These are phyloP conservation scores for Auricularia auricula-judae DNA, from an alignment of 768 basidiomycete genomes.

Conservation along the genomic window DNA sequence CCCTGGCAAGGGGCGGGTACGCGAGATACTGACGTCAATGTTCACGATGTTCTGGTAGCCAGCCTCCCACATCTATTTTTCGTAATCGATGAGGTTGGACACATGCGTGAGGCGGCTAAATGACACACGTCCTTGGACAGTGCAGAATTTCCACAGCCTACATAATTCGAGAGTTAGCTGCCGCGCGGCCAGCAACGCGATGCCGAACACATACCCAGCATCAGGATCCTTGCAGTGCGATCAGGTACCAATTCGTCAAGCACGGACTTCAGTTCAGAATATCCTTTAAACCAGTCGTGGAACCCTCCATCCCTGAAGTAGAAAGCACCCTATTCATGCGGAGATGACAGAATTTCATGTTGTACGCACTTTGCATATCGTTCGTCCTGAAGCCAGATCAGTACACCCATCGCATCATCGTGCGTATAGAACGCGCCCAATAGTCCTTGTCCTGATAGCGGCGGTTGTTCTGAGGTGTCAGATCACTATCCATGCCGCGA, in stretches of 20 bases:
- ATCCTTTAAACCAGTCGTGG: constrained; percentile 86
- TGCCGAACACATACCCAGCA: constrained; percentile 34
- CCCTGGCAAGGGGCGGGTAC: neutral
- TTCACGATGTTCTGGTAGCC: constrained; percentile 75
- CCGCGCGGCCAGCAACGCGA: constrained; percentile 2
- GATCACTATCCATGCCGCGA: neutral
- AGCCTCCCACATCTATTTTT: constrained; percentile 76
- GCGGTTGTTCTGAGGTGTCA: neutral
- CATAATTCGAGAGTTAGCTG: neutral
- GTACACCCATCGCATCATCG: neutral
- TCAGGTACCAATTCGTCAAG: constrained; percentile 53
- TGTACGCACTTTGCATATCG: constrained; percentile 52
- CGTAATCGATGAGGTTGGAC: constrained; percentile 3
- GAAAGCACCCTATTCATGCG: no score
- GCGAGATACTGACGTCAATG: constrained; percentile 43
- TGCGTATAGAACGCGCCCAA: neutral
- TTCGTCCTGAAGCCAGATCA: constrained; percentile 39
- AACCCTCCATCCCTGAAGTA: constrained; percentile 43
- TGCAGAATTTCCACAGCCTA: constrained; percentile 72
- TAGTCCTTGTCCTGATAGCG: neutral
- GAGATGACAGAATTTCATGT: no score
- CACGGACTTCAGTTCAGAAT: constrained; percentile 53
- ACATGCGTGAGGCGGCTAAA: neutral
- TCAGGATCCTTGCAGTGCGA: constrained; percentile 50
- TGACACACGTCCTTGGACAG: constrained; percentile 60